Evolutionary conservation across 208 protist genomes (phyloP).

Genomic region (Leishmania braziliensis): DNA sequence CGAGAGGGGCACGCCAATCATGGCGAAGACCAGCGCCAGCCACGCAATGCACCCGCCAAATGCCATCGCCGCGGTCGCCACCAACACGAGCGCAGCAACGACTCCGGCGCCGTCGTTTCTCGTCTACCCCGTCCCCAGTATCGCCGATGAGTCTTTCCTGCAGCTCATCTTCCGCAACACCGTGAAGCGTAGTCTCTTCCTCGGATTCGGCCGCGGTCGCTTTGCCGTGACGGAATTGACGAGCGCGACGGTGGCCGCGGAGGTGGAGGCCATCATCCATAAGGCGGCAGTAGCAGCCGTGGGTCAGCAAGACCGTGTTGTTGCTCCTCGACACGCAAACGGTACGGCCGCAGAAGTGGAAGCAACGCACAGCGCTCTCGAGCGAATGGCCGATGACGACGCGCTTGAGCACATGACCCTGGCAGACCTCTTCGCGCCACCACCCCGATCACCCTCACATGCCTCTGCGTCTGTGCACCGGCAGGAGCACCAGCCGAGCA

Average conservation of each 20-base stretch:
- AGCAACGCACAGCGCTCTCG: not conserved
- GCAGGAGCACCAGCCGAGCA: not conserved
- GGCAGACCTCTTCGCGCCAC: conserved; percentile 34
- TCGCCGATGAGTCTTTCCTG: conserved; percentile 77
- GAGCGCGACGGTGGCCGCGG: conserved; percentile 18
- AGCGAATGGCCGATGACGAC: not conserved
- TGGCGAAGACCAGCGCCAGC: not conserved
- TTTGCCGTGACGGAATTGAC: conserved; percentile 72
- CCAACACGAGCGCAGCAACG: not conserved
- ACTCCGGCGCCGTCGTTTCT: conserved; percentile 42
- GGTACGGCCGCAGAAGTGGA: not conserved
- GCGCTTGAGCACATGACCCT: conserved; percentile 26
- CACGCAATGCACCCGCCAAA: not conserved
- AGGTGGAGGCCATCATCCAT: conserved; percentile 30
- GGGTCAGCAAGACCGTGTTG: not conserved
- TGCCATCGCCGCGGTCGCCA: not conserved
- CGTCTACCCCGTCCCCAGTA: conserved; percentile 67
- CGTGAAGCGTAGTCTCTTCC: conserved; percentile 60
- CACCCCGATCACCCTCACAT: not conserved
- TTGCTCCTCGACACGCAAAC: not conserved
- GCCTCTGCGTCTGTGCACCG: not conserved
- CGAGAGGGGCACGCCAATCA: not conserved
- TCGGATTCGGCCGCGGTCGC: conserved; percentile 54
- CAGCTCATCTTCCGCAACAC: conserved; percentile 54
- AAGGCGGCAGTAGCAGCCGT: not conserved